phyloP scores from a whole-genome alignment of 1,284 basidiomycete genomes.

The Phlebopus sp. region DNA sequence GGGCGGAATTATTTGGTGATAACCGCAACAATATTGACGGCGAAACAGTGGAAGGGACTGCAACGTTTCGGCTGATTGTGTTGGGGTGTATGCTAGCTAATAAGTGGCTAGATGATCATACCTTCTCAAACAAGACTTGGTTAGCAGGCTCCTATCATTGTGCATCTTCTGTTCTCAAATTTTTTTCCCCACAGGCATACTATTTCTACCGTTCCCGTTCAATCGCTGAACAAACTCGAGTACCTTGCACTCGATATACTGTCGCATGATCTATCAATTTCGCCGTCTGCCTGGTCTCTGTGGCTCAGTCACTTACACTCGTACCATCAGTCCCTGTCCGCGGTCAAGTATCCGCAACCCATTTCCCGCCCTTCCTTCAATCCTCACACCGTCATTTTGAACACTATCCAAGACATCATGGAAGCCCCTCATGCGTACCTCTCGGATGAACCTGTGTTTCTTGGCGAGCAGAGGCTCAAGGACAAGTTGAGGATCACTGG shows the following conservation, averaged over 20 bases:
- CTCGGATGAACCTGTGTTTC: conserved; percentile 61
- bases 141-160: conserved; percentile 35
- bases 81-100: conserved; percentile 88
- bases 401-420: conserved; percentile 65
- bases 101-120: conserved; percentile 92
- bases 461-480: conserved; percentile 60
- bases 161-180: conserved; percentile 2
- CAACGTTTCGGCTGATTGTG: conserved; percentile 70
- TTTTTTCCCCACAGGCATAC: conserved; percentile 55
- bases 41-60: conserved; percentile 51
- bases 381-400: conserved; percentile 63
- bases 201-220: conserved; percentile 70
- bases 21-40: conserved; percentile 43
- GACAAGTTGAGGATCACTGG: conserved; percentile 47
- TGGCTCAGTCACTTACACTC: conserved; percentile 65
- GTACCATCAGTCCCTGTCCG: conserved; percentile 60
- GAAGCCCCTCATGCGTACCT: conserved; percentile 40
- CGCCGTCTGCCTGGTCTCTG: conserved; percentile 58
- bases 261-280: conserved; percentile 63
- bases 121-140: conserved; percentile 92
- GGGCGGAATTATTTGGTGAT: conserved; percentile 58
- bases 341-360: conserved; percentile 63
- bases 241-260: conserved; percentile 67
- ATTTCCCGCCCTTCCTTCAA: conserved; percentile 73
- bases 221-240: conserved; percentile 67